These are phyloP conservation scores for Starmerella bacillaris DNA, from an alignment of 805 yeast genomes.

Conservation along the genomic window DNA sequence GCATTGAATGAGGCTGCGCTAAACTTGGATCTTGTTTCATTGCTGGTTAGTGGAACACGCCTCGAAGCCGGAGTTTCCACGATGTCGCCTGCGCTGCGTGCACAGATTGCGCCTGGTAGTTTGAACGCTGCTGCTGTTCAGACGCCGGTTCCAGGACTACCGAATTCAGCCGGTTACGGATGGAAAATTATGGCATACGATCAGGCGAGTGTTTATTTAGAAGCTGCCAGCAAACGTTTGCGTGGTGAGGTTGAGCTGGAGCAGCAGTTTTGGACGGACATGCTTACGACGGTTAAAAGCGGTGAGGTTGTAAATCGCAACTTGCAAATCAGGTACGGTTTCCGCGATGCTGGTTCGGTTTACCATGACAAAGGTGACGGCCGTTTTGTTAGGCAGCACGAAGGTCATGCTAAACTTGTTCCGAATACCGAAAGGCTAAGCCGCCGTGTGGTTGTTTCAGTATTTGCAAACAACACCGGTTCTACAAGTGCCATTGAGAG, in stretches of 20 bases:
- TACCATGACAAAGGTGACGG: constrained; percentile 65
- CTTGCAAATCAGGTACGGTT: constrained; percentile 76
- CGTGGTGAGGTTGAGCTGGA: constrained; percentile 42
- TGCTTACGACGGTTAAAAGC: constrained; percentile 23
- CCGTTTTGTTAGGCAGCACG: constrained; percentile 14
- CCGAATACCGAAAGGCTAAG: constrained; percentile 22
- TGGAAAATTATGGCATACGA: constrained; percentile 67
- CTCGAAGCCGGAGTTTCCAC: constrained; percentile 79
- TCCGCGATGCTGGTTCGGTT: constrained; percentile 73
- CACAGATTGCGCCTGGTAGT: constrained; percentile 16
- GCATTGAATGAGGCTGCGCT: constrained; percentile 82
- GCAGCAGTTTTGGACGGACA: constrained; percentile 45
- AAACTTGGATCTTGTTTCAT: constrained; percentile 70
- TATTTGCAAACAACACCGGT: constrained; percentile 25
- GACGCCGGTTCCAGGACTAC: constrained; percentile 7
- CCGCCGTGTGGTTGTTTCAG: constrained; percentile 39
- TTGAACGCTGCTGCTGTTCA: constrained; percentile 22
- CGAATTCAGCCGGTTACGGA: constrained; percentile 30
- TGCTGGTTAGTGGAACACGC: constrained; percentile 58
- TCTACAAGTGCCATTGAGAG: neutral
- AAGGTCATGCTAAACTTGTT: constrained; percentile 30
- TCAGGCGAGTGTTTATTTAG: constrained; percentile 35
- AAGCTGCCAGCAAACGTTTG: constrained; percentile 34
- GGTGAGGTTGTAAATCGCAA: constrained; percentile 51
- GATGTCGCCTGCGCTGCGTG: constrained; percentile 31